These are phyloP conservation scores for Clonostachys solani DNA, from an alignment of 2,329 filamentous ascomycete genomes.

Conservation along the genomic window DNA sequence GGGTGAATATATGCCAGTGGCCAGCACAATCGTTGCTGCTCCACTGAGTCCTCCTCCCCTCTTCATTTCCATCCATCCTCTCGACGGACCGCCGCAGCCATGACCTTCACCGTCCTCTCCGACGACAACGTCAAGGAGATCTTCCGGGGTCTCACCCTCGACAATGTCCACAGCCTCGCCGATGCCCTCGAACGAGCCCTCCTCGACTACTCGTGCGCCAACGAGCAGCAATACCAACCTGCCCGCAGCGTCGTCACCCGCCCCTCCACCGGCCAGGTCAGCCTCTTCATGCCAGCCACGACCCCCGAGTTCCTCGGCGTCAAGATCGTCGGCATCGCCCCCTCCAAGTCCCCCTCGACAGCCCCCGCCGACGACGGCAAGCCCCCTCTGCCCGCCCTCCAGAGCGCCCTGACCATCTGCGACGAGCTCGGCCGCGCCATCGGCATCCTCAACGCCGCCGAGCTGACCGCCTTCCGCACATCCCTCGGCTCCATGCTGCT, in stretches of 20 bases:
- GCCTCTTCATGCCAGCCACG: conserved; percentile 15
- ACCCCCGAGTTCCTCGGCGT: conserved; percentile 10
- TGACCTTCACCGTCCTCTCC: no score
- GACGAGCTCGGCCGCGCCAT: conserved; percentile 52
- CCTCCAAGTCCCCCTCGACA: not conserved
- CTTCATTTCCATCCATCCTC: no score
- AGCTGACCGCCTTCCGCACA: conserved; percentile 66
- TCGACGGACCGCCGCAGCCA: no score
- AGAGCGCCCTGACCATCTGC: conserved; percentile 51
- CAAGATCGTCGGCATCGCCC: conserved; percentile 13
- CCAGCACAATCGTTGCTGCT: no score
- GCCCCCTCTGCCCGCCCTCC: not conserved
- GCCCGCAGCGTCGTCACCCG: conserved; percentile 9
- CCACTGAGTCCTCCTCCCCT: no score
- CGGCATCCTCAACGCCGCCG: conserved; percentile 63
- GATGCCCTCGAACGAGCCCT: conserved; percentile 2
- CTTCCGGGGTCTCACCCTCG: no score
- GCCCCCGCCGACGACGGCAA: not conserved
- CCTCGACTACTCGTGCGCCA: conserved; percentile 7
- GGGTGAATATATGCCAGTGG: no score
- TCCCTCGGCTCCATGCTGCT: conserved; percentile 60
- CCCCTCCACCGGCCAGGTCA: conserved; percentile 8
- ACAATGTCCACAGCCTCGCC: no score
- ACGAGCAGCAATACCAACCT: conserved; percentile 13
- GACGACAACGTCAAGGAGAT: no score